Evolutionary conservation across 306 rosid genomes (phyloP), one percentile per base, ranked within the genome.

Genomic region (Cicer pinnatifidum): DNA sequence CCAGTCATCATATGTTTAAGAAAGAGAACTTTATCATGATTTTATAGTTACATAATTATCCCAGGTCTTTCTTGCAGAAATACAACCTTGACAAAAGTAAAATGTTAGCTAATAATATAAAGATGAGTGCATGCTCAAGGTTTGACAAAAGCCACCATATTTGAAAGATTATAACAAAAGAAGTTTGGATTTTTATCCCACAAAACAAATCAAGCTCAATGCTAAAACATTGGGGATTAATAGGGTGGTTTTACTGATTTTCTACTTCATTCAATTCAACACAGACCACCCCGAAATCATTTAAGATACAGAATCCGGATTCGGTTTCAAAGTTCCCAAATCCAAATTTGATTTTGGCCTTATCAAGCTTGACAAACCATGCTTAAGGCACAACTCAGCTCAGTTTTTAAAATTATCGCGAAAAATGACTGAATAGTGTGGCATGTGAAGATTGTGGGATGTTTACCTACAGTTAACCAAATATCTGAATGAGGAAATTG

Each of bases 1-100:
- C 67, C 66, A 71, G 53, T n/a, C 71, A 67, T 35, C 57, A 66
- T 60, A 70, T 59, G 50, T 11, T 11, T 1, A n/a, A 8, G 62
- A 48, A 23, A 20, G 56, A 61, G 9, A 72, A 9, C 12, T 53
- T 73, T 56, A 56, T 17, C 50, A 67, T 33, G 9, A 67, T 38
- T 62, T 70, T 13, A 33, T 63, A 76, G 57, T 37, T 16, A 12
- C 10, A 54, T n/a, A 50, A 51, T 39, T 73, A 64, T 56, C 50
- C 41, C 23, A 43, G 37, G 39, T 57, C 40, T 57, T 23, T 57
- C 39, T 57, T 23, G 39, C 9, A 6, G 5, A 57, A 28, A 57
- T 11, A 57, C 11, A 57, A 57, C 64, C 17, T 15, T 28, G 11
- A 54, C 38, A 3, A 57, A 67, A 45, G 40, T 35, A 68, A 46